Base-by-base conservation (phyloP, 192 early-diverging fungal species). In the Physocladia obscura region DNA sequence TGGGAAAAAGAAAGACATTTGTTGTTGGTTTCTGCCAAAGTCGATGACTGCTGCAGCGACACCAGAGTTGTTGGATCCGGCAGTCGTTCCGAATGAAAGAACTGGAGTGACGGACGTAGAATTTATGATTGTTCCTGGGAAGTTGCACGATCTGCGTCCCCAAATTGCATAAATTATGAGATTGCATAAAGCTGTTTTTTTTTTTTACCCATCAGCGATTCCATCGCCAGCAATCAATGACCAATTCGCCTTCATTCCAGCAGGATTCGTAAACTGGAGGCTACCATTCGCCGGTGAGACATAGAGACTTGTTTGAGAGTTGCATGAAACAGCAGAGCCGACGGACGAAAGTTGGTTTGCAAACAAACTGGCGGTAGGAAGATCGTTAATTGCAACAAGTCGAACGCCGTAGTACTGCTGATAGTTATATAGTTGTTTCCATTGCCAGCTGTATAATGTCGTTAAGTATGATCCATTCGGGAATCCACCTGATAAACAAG, bases 1-100 rank as follows among this genome's bases (percentile, higher is more conserved):
- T 6, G 76, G 22, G 19, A 82, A 47, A 71, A 73, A 81, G 77
- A 81, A 81, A 26, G 71, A 54, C 52, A 54, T 54, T 27, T 54
- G 52, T 22, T 54, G 52, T 22, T 54, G 52, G 52, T 54, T 79
- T 22, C 80, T 59, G 19, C 79, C 77, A 77, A 75, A 79, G 27
- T 81, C 80, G 27, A 73, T 44, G 77, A 54, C 52, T 15, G 52
- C 52, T 11, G 52, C 52, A 54, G 52, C 52, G 8, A 54, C 52
- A 15, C 52, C 52, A 13, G 40, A 8, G 8, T 13, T 13, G 8
- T 8, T 44, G n/a, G 40, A 13, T 27, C 52, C 52, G 52, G 15
- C 8, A 29, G 52, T 29, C n/a, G n/a, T n/a, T n/a, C n/a, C n/a
- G 22, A 54, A 54, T 8, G 6, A 15, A 6, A 54, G 22, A 22